Conservation (phyloP, 2,329 filamentous ascomycete genomes). For the Calonectria multiphialidica region DNA sequence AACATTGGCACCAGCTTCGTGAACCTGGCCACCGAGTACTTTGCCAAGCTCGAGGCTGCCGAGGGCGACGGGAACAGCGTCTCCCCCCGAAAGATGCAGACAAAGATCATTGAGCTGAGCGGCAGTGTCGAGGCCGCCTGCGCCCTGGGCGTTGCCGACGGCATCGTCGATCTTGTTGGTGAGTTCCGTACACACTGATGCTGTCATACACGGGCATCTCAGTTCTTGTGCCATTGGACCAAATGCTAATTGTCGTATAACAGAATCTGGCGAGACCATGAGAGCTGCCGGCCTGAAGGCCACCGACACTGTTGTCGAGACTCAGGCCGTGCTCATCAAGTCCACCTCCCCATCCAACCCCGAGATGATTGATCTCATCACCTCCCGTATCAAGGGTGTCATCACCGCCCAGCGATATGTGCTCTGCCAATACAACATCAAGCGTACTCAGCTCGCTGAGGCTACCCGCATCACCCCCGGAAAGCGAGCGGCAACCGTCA, state of each 20-base stretch:
- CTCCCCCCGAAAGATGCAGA: slow-evolving; percentile 71
- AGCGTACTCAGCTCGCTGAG: slow-evolving; percentile 73
- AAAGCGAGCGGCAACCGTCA: slow-evolving; percentile 92
- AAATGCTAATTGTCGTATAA: slow-evolving; percentile 26
- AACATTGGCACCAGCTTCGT: slow-evolving; percentile 98
- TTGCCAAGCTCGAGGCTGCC: slow-evolving; percentile 78
- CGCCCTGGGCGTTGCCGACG: slow-evolving; percentile 93
- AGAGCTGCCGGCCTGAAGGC: slow-evolving; percentile 92
- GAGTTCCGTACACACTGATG: slow-evolving; percentile 53
- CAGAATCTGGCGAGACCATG: slow-evolving; percentile 99
- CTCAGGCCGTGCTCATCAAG: slow-evolving; percentile 91
- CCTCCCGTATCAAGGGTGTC: slow-evolving; percentile 89
- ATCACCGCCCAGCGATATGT: slow-evolving; percentile 96
- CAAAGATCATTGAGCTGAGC: slow-evolving; percentile 93
- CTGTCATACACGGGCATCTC: background rate
- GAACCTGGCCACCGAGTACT: slow-evolving; percentile 85
- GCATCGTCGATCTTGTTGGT: slow-evolving; percentile 98
- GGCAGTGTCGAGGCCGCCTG: slow-evolving; percentile 98
- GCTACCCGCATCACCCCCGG: slow-evolving; percentile 89
- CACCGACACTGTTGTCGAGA: slow-evolving; percentile 92
- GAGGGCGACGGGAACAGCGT: slow-evolving; percentile 53
- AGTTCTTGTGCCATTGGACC: background rate
- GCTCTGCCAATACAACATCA: slow-evolving; percentile 96
- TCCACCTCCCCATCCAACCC: slow-evolving; percentile 86
- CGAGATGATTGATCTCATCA: slow-evolving; percentile 85